Conservation (phyloP, 352 stramenopile genomes). For the Phytophthora meadii region DNA sequence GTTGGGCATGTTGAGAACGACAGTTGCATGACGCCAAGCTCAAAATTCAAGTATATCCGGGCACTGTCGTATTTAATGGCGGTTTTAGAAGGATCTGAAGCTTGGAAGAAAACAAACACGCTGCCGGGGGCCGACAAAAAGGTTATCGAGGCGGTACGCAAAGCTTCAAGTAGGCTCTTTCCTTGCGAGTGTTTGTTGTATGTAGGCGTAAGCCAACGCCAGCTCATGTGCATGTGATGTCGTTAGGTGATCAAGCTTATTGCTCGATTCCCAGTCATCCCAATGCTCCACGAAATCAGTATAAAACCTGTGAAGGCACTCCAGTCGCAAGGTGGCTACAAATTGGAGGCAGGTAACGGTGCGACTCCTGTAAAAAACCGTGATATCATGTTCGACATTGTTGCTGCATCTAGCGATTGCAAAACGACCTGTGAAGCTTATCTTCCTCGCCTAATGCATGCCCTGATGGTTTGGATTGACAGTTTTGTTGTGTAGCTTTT, state of each 20-base stretch:
- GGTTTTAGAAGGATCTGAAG: conserved; percentile 50
- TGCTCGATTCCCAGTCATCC: conserved; percentile 53
- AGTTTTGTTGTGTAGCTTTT: background rate
- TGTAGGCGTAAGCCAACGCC: background rate
- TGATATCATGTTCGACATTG: conserved; percentile 40
- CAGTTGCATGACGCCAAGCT: conserved; percentile 37
- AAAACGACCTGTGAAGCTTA: conserved; percentile 43
- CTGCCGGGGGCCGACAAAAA: conserved; percentile 55
- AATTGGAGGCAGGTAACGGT: conserved; percentile 24
- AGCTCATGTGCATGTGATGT: conserved; percentile 7
- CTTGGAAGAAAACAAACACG: conserved; percentile 32
- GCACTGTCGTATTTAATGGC: conserved; percentile 53
- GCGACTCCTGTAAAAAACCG: conserved; percentile 20
- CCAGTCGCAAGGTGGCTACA: conserved; percentile 22
- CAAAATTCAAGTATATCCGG: conserved; percentile 63
- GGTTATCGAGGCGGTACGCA: conserved; percentile 59
- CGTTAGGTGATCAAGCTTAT: conserved; percentile 51
- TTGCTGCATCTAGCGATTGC: conserved; percentile 30
- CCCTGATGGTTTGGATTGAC: conserved; percentile 42
- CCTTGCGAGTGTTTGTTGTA: conserved; percentile 4
- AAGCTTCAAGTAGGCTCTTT: conserved; percentile 31
- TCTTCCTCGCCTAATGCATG: conserved; percentile 45
- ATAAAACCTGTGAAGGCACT: conserved; percentile 44
- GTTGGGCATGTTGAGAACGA: conserved; percentile 51
- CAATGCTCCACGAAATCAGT: conserved; percentile 58